Evolutionary conservation across 192 early-diverging fungal species (phyloP).

Genomic region (Linnemannia schmuckeri): DNA sequence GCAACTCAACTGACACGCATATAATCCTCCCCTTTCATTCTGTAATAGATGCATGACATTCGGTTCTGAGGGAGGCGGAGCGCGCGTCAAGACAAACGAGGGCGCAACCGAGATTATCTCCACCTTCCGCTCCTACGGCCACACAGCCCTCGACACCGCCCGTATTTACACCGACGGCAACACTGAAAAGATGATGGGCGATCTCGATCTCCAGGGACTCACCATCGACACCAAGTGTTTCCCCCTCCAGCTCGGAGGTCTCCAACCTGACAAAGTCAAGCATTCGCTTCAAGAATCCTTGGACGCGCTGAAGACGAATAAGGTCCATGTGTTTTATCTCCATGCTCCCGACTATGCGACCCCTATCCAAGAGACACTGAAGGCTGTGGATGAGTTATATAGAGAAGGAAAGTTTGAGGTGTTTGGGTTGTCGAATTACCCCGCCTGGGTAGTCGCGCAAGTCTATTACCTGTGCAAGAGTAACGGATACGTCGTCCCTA

Average conservation of each 20-base stretch:
- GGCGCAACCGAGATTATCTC: slow-evolving; percentile 34
- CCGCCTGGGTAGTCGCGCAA: slow-evolving; percentile 52
- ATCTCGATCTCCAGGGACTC: slow-evolving; percentile 35
- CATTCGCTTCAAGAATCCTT: slow-evolving; percentile 54
- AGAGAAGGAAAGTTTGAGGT: slow-evolving; percentile 62
- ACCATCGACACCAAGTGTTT: slow-evolving; percentile 46
- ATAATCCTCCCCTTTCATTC: no score
- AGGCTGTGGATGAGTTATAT: slow-evolving; percentile 71
- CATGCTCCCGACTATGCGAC: slow-evolving; percentile 74
- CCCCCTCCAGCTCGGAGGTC: slow-evolving; percentile 39
- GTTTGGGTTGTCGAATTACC: slow-evolving; percentile 58
- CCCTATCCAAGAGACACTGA: slow-evolving; percentile 66
- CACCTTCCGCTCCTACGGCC: slow-evolving; percentile 28
- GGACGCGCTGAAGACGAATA: slow-evolving; percentile 59
- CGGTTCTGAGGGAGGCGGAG: slow-evolving; percentile 38
- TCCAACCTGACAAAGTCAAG: slow-evolving; percentile 59
- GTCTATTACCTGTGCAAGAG: slow-evolving; percentile 55
- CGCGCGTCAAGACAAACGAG: slow-evolving; percentile 49
- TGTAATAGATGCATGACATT: slow-evolving; percentile 48
- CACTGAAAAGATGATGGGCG: slow-evolving; percentile 57
- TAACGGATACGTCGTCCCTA: slow-evolving; percentile 52
- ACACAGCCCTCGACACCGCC: slow-evolving; percentile 55
- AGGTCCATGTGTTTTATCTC: slow-evolving; percentile 76
- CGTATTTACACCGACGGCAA: slow-evolving; percentile 69
- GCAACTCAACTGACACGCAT: no score